Conservation (phyloP, 441 rosid species). For the Geranium incanum region DNA sequence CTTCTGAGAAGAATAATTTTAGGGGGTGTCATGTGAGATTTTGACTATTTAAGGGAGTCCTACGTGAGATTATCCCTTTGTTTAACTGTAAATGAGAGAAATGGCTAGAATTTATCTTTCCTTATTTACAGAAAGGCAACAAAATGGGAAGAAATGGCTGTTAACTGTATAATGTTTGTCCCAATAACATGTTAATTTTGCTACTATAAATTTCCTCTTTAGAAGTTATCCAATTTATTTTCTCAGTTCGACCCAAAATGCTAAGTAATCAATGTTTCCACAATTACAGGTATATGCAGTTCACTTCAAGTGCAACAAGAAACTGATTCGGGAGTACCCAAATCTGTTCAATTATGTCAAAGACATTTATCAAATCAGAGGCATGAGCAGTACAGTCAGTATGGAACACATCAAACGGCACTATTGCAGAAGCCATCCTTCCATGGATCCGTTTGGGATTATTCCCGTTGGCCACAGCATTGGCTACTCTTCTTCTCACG, state of each 20-base stretch:
- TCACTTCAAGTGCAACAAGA: conserved; percentile 31
- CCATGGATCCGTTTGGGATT: conserved; percentile 26
- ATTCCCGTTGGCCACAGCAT: conserved; percentile 25
- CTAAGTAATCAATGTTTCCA: conserved; percentile 1
- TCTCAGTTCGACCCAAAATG: not conserved
- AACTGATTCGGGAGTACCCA: conserved; percentile 22
- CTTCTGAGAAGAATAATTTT: too few relatives aligned
- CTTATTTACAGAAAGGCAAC: too few relatives aligned
- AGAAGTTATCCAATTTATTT: not conserved
- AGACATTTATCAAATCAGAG: conserved; percentile 24
- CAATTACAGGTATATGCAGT: conserved; percentile 24
- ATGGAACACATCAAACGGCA: conserved; percentile 27
- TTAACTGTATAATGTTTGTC: too few relatives aligned
- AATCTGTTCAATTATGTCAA: conserved; percentile 28
- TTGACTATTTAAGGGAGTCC: too few relatives aligned
- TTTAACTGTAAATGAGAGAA: too few relatives aligned
- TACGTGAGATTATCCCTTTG: too few relatives aligned
- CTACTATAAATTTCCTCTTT: not conserved
- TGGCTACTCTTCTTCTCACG: conserved; percentile 19
- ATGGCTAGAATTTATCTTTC: too few relatives aligned
- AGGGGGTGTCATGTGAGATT: too few relatives aligned
- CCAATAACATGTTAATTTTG: too few relatives aligned
- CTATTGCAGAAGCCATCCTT: conserved; percentile 26
- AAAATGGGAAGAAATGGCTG: too few relatives aligned
- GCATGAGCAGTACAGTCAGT: conserved; percentile 22